Percentiles rank a stretch among this genome's conserved stretches.
Conservation (phyloP, 2,329 filamentous ascomycete genomes). For the Fusarium pininemorale region DNA sequence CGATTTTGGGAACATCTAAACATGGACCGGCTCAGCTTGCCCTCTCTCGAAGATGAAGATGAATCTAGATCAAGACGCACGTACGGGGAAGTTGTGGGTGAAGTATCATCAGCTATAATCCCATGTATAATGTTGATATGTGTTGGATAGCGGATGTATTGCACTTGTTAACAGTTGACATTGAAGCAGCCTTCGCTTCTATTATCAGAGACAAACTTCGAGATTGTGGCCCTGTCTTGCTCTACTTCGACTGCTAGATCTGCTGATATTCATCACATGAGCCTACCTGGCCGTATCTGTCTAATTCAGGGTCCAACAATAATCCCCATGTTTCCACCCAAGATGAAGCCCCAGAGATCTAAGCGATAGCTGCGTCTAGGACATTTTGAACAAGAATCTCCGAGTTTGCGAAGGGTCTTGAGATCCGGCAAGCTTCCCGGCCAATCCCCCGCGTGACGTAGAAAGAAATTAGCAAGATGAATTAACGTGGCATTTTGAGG, state of each 20-base stretch:
- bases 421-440: conserved; percentile 12
- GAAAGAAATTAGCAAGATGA: conserved; percentile 27
- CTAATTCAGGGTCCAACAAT: neutral
- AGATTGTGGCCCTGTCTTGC: neutral
- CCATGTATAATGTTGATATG: neutral
- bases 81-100: conserved; percentile 6
- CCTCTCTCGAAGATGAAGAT: neutral
- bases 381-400: conserved; percentile 23
- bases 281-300: neutral
- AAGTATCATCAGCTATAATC: neutral
- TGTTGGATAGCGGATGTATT: neutral
- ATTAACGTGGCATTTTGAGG: conserved; percentile 26
- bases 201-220: neutral
- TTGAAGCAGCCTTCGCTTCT: neutral
- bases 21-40: neutral
- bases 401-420: neutral
- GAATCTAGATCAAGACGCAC: conserved; percentile 7
- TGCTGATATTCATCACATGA: neutral
- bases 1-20: neutral
- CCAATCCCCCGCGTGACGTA: conserved; percentile 37
- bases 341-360: neutral
- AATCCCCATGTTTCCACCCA: neutral
- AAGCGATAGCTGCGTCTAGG: conserved; percentile 1
- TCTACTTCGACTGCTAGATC: neutral
- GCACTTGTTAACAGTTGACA: too few species aligned